Evolutionary conservation across 352 stramenopile genomes (phyloP).

Genomic region (Aphanomyces euteiches): DNA sequence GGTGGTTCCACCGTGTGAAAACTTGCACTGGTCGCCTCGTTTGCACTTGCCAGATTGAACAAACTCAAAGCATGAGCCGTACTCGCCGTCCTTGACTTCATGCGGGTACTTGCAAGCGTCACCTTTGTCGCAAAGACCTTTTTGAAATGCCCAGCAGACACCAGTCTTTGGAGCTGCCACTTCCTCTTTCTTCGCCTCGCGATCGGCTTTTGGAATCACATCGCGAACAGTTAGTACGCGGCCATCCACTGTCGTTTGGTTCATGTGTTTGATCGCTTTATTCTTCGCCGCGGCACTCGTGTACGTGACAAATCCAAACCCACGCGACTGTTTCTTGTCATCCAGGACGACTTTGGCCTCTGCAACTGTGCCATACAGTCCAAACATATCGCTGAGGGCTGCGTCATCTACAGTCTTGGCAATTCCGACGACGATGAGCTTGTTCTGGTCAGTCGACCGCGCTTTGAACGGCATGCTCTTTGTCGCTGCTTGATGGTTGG

Average conservation of each 20-base stretch:
- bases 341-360: slow-evolving; percentile 75
- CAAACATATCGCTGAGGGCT: slow-evolving; percentile 67
- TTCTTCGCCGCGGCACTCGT: slow-evolving; percentile 62
- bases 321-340: slow-evolving; percentile 54
- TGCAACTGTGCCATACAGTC: slow-evolving; percentile 58
- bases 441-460: slow-evolving; percentile 76
- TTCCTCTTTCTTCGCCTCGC: slow-evolving; percentile 39
- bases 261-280: slow-evolving; percentile 66
- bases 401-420: slow-evolving; percentile 68
- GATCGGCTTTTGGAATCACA: slow-evolving; percentile 67
- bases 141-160: slow-evolving; percentile 65
- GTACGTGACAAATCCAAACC: slow-evolving; percentile 84
- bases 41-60: slow-evolving; percentile 68
- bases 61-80: slow-evolving; percentile 78
- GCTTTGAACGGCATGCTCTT: slow-evolving; percentile 24
- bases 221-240: slow-evolving; percentile 72
- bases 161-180: slow-evolving; percentile 36
- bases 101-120: slow-evolving; percentile 69
- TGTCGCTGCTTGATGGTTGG: background rate
- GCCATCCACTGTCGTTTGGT: slow-evolving; percentile 66
- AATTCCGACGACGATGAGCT: slow-evolving; percentile 82
- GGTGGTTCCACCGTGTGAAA: slow-evolving; percentile 37
- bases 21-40: slow-evolving; percentile 68
- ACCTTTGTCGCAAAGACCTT: slow-evolving; percentile 74
- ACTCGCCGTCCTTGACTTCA: slow-evolving; percentile 63